Conservation (phyloP, 768 basidiomycete genomes). For the Trametes sanguinea region DNA sequence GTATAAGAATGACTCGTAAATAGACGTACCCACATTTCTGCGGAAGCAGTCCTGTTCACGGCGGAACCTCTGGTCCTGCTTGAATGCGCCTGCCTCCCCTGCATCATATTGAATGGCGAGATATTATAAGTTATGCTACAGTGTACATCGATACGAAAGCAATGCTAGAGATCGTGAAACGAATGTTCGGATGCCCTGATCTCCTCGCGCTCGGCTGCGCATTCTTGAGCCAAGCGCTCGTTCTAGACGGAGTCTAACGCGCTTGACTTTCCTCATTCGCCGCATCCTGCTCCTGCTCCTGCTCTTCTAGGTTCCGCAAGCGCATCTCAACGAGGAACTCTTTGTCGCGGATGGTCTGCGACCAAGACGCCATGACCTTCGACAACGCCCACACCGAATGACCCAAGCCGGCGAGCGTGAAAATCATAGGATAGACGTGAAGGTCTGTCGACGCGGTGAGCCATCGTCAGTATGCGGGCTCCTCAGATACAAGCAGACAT, state of each 20-base stretch:
- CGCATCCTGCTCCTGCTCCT: slow-evolving; percentile 45
- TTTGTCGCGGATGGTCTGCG: slow-evolving; percentile 79
- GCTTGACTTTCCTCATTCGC: neutral
- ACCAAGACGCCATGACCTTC: slow-evolving; percentile 61
- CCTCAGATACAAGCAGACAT: neutral
- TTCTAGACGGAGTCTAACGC: too few species aligned
- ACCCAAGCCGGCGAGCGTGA: slow-evolving; percentile 55
- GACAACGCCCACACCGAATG: slow-evolving; percentile 50
- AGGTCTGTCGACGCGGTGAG: slow-evolving; percentile 17
- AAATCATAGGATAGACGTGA: slow-evolving; percentile 76
- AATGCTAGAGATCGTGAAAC: slow-evolving; percentile 8
- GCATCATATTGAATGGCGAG: neutral
- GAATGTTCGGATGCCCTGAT: neutral
- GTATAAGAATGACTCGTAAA: too few species aligned
- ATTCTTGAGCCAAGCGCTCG: too few species aligned
- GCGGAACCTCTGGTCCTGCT: too few species aligned
- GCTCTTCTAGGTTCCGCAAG: slow-evolving; percentile 66
- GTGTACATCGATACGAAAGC: neutral
- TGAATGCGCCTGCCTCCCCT: too few species aligned
- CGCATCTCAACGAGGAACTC: slow-evolving; percentile 89
- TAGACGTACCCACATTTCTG: too few species aligned
- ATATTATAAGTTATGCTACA: slow-evolving; percentile 11
- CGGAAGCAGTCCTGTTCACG: too few species aligned
- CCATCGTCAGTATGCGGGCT: neutral
- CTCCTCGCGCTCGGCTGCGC: neutral